Conservation (phyloP, 1,139 yeast species). For the Diutina ranongensis region DNA sequence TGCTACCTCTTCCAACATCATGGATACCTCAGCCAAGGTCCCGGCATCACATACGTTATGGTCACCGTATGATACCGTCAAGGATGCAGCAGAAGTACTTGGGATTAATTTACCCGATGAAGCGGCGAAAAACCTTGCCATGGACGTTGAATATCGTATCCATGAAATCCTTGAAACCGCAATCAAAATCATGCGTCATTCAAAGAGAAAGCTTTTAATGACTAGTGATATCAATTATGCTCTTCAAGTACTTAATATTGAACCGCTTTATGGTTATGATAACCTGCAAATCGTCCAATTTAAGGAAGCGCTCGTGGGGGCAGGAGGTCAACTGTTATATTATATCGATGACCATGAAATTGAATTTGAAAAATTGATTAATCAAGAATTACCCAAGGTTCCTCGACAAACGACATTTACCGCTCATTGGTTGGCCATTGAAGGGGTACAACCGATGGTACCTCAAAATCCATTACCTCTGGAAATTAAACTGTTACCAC, state of each 20-base stretch:
- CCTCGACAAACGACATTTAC: constrained; percentile 89
- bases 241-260: constrained; percentile 75
- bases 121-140: constrained; percentile 87
- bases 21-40: constrained; percentile 4
- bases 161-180: constrained; percentile 95
- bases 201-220: constrained; percentile 71
- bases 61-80: constrained; percentile 96
- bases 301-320: constrained; percentile 78
- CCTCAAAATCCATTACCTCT: constrained; percentile 90
- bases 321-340: constrained; percentile 83
- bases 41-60: constrained; percentile 83
- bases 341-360: constrained; percentile 86
- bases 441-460: constrained; percentile 96
- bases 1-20: background rate
- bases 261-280: constrained; percentile 73
- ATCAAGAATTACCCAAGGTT: constrained; percentile 90
- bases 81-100: constrained; percentile 88
- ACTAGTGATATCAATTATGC: constrained; percentile 80
- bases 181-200: constrained; percentile 89
- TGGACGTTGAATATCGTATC: constrained; percentile 97
- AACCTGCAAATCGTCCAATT: constrained; percentile 50
- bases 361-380: constrained; percentile 87
- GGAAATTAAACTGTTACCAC: constrained; percentile 57
- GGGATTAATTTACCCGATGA: constrained; percentile 86
- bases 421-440: constrained; percentile 98